A percentile compares a stretch with the other conserved stretches of the same genome.
These are phyloP conservation scores for Macrotyloma uniflorum DNA, from an alignment of 306 rosid species.

Conservation along the genomic window DNA sequence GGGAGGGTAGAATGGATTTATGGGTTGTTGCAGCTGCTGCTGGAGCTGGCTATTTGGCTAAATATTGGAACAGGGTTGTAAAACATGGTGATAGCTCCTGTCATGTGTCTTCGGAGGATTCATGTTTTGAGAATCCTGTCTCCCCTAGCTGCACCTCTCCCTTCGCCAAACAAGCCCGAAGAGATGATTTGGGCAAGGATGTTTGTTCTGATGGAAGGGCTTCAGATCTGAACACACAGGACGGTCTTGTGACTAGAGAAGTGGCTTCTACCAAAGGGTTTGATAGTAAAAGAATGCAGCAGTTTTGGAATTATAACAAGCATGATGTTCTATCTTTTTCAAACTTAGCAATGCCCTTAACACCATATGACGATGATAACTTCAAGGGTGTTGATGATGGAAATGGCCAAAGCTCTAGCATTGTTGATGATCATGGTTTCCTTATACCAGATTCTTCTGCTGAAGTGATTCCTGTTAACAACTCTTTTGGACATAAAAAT, in stretches of 20 bases:
- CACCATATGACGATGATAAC: conserved; percentile 38
- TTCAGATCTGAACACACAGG: conserved; percentile 34
- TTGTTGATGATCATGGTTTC: conserved; percentile 38
- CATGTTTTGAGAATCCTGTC: conserved; percentile 44
- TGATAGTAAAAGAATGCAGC: conserved; percentile 33
- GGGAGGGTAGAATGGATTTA: conserved; percentile 64
- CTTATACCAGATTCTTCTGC: conserved; percentile 31
- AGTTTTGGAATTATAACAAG: conserved; percentile 29
- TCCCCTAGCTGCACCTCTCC: conserved; percentile 33
- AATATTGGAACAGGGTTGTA: conserved; percentile 61
- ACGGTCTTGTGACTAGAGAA: conserved; percentile 43
- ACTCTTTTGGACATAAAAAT: conserved; percentile 52
- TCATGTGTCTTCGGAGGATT: conserved; percentile 48
- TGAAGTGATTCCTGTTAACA: conserved; percentile 44
- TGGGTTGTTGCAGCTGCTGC: conserved; percentile 86
- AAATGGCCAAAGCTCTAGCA: conserved; percentile 28
- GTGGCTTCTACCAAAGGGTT: conserved; percentile 50
- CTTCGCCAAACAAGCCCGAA: conserved; percentile 19
- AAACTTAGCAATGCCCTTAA: conserved; percentile 41
- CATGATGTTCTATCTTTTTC: conserved; percentile 50
- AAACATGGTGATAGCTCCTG: conserved; percentile 35
- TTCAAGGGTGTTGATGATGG: conserved; percentile 39
- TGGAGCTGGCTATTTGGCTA: conserved; percentile 82
- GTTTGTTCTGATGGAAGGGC: conserved; percentile 40
- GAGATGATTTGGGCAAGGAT: conserved; percentile 40